Evolutionary conservation across 805 yeast species (phyloP).

Genomic region (Candida golubevii): DNA sequence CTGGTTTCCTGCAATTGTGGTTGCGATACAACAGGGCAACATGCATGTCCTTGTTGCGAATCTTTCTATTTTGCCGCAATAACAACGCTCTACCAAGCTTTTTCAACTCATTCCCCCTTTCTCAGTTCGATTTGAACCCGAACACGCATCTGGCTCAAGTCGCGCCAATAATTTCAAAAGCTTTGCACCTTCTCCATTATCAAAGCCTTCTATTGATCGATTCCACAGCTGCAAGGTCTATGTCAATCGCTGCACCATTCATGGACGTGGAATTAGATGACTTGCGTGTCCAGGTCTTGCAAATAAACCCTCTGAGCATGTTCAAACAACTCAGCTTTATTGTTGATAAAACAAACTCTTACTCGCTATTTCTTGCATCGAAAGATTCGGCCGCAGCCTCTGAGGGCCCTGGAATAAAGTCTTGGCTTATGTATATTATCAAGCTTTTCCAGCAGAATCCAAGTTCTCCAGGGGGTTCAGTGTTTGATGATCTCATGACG

Average conservation of each 20-base stretch:
- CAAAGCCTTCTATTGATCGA: conserved; percentile 8
- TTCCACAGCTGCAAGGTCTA: neutral
- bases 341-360: conserved; percentile 5
- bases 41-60: conserved; percentile 21
- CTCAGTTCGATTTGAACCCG: conserved; percentile 1
- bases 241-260: conserved; percentile 1
- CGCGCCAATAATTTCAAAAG: conserved; percentile 12
- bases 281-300: conserved; percentile 4
- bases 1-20: neutral
- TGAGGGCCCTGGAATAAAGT: neutral
- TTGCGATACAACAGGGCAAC: conserved; percentile 16
- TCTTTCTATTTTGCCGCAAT: conserved; percentile 23
- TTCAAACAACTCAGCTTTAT: conserved; percentile 7
- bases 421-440: conserved; percentile 23
- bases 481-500: conserved; percentile 11
- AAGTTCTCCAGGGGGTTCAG: neutral
- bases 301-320: neutral
- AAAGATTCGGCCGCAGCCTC: neutral
- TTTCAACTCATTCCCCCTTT: conserved; percentile 17
- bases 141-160: neutral
- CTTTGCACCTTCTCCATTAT: conserved; percentile 23
- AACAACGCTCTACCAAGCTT: conserved; percentile 19
- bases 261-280: conserved; percentile 14
- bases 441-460: conserved; percentile 4
- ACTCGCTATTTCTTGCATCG: neutral